Evolutionary conservation across 352 stramenopile genomes (phyloP).

Genomic region (Phytopythium aichiense): DNA sequence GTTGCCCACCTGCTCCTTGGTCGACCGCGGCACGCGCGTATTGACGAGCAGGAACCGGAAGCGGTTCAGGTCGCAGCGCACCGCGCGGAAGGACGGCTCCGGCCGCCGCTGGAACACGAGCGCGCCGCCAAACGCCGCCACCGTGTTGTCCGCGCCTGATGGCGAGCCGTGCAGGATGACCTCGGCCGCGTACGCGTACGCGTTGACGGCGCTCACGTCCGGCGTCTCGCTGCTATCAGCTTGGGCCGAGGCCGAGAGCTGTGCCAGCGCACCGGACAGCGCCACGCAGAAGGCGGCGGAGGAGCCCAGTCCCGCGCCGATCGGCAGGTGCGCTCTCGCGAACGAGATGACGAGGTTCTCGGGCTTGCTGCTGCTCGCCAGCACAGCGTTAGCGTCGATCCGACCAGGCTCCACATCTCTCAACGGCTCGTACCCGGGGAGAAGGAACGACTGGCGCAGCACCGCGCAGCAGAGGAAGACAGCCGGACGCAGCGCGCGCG

Average conservation of each 20-base stretch:
- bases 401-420: conserved; percentile 3
- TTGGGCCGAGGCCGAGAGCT: conserved; percentile 13
- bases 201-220: conserved; percentile 67
- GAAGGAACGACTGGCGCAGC: conserved; percentile 33
- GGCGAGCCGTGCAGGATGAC: conserved; percentile 88
- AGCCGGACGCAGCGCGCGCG: conserved; percentile 41
- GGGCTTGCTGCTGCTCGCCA: background rate
- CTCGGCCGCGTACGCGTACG: conserved; percentile 85
- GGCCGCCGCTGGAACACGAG: conserved; percentile 71
- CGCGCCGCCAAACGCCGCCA: conserved; percentile 85
- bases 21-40: conserved; percentile 88
- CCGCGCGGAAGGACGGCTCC: conserved; percentile 34
- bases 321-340: conserved; percentile 50
- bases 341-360: conserved; percentile 46
- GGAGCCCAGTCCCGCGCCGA: conserved; percentile 89
- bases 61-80: conserved; percentile 47
- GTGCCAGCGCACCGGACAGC: conserved; percentile 55
- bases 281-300: conserved; percentile 89
- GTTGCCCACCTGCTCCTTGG: conserved; percentile 74
- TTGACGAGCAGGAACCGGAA: conserved; percentile 90
- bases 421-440: conserved; percentile 15
- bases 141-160: conserved; percentile 91
- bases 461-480: conserved; percentile 61
- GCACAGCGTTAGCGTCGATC: background rate
- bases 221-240: conserved; percentile 2